Percentiles rank a stretch among this genome's conserved stretches.
Conservation (phyloP, 2,329 filamentous ascomycete genomes). For the Pseudogymnoascus sp. region DNA sequence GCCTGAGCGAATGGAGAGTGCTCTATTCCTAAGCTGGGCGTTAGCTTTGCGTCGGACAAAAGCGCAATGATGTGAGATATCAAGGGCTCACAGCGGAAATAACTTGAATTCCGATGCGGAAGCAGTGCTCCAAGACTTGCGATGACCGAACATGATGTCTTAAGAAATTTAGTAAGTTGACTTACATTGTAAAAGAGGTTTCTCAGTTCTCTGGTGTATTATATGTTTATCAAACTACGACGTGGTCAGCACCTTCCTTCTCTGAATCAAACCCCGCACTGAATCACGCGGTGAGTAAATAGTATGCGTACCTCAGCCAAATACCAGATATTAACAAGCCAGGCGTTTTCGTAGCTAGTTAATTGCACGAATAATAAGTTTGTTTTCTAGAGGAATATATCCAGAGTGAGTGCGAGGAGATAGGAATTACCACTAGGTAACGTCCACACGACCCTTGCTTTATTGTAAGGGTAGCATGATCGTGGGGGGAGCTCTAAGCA, state of each 20-base stretch:
- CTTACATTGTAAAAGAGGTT: not conserved
- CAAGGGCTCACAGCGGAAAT: not conserved
- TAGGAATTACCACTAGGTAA: not conserved
- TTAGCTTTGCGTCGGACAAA: not conserved
- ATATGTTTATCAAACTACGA: not conserved
- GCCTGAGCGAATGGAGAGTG: conserved; percentile 64
- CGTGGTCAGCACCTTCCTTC: conserved; percentile 4
- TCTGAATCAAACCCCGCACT: not conserved
- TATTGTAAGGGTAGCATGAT: conserved; percentile 1
- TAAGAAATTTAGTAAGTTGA: not conserved
- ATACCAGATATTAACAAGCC: not conserved
- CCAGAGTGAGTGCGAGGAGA: conserved; percentile 1
- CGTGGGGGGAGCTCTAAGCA: not conserved
- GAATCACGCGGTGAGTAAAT: not conserved
- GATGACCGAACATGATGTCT: conserved; percentile 2
- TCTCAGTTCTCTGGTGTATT: not conserved
- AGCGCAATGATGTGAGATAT: not conserved
- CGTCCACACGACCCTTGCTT: not conserved
- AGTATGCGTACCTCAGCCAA: not conserved
- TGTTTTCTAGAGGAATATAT: not conserved
- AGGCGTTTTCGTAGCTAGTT: not conserved
- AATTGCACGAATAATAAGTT: not conserved
- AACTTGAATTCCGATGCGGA: not conserved
- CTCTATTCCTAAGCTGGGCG: conserved; percentile 52
- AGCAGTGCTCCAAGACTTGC: not conserved